Evolutionary conservation across 768 basidiomycete genomes (phyloP).

Genomic region (Boletus reticuloceps): DNA sequence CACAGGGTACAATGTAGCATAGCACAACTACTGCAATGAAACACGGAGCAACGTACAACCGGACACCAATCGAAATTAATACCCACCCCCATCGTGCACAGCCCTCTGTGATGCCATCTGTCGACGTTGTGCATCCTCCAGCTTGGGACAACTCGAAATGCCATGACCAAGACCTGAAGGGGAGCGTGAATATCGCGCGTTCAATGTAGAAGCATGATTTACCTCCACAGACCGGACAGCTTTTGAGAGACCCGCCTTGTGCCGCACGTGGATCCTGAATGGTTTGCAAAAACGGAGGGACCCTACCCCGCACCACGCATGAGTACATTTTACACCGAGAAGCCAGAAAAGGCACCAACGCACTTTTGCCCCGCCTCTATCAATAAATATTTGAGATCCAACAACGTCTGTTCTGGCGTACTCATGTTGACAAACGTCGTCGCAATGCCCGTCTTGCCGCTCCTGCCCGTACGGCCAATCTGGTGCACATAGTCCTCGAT

Average conservation of each 20-base stretch:
- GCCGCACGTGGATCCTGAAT: slow-evolving; percentile 88
- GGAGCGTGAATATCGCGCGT: not conserved
- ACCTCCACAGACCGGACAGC: slow-evolving; percentile 97
- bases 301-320: slow-evolving; percentile 43
- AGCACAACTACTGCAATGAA: slow-evolving; percentile 3
- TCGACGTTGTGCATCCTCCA: slow-evolving; percentile 89
- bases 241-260: slow-evolving; percentile 74
- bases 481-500: slow-evolving; percentile 99
- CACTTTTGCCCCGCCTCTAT: slow-evolving; percentile 98
- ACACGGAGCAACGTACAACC: not conserved
- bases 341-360: slow-evolving; percentile 23
- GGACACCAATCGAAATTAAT: slow-evolving; percentile 1
- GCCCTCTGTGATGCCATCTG: slow-evolving; percentile 86
- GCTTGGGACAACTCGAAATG: slow-evolving; percentile 93
- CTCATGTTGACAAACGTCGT: slow-evolving; percentile 99
- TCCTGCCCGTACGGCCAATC: slow-evolving; percentile 96
- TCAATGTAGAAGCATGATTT: not conserved
- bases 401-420: slow-evolving; percentile 90
- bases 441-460: slow-evolving; percentile 97
- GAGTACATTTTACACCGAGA: not conserved
- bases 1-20: slow-evolving; percentile 6
- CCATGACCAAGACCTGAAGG: slow-evolving; percentile 82
- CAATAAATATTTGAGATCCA: slow-evolving; percentile 95
- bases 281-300: slow-evolving; percentile 86
- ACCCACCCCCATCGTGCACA: slow-evolving; percentile 55